phyloP scores from a whole-genome alignment of 331 rosid genomes.

The Acacia pycnantha region DNA sequence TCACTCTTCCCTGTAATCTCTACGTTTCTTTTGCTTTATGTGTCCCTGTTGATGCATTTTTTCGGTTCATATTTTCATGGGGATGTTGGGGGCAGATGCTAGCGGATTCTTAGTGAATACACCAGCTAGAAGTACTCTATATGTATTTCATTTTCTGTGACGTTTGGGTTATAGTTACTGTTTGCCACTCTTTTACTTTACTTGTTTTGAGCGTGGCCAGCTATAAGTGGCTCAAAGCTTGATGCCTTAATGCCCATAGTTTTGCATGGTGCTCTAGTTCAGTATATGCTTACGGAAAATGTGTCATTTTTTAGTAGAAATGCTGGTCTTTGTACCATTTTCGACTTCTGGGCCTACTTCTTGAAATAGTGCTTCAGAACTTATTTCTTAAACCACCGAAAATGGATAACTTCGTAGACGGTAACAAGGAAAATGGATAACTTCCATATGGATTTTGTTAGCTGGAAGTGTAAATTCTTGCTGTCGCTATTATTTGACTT shows the following conservation, averaged over 20 bases:
- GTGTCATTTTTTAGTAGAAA: not conserved
- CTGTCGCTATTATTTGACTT: not conserved
- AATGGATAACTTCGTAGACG: not conserved
- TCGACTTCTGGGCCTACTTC: not conserved
- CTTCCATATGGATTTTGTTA: not conserved
- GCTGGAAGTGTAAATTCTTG: not conserved
- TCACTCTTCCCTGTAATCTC: slow-evolving; percentile 71
- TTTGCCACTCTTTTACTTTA: not conserved
- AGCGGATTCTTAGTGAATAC: not conserved
- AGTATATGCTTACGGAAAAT: not conserved
- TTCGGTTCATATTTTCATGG: not conserved
- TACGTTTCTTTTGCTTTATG: not conserved
- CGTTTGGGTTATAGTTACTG: not conserved
- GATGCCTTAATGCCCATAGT: not conserved
- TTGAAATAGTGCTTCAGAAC: not conserved
- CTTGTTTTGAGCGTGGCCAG: not conserved
- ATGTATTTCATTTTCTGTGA: not conserved
- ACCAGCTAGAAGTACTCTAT: not conserved
- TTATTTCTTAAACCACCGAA: not conserved
- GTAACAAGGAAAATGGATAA: not conserved
- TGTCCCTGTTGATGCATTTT: not conserved
- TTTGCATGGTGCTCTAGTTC: not conserved
- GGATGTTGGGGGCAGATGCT: not conserved
- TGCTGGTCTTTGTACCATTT: not conserved
- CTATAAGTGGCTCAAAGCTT: not conserved